These are phyloP conservation scores for Colletotrichum salicis DNA, from an alignment of 2,329 filamentous ascomycete species.

Conservation along the genomic window DNA sequence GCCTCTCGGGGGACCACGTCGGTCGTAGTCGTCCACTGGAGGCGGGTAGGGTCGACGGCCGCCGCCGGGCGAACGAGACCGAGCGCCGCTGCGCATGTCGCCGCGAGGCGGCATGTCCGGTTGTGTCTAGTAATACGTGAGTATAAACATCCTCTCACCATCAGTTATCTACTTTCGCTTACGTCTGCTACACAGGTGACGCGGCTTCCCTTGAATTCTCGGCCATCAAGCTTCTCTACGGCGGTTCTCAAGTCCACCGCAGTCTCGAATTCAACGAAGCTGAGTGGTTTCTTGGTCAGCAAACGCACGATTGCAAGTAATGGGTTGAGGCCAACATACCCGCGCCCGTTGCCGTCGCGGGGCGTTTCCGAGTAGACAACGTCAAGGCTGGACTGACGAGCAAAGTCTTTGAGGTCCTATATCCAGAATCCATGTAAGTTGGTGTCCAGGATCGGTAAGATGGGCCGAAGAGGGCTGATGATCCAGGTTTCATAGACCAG, in stretches of 20 bases:
- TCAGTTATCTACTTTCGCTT: constrained; percentile 50
- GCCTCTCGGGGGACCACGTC: constrained; percentile 81
- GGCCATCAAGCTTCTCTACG: constrained; percentile 92
- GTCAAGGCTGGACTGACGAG: constrained; percentile 93
- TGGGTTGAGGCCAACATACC: constrained; percentile 65
- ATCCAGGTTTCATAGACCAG: constrained; percentile 22
- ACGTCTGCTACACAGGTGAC: constrained; percentile 92
- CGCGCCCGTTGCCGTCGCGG: constrained; percentile 90
- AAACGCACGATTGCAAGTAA: neutral
- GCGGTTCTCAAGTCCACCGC: constrained; percentile 88
- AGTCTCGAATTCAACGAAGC: constrained; percentile 98
- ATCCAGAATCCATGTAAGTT: constrained; percentile 85
- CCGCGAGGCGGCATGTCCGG: constrained; percentile 78
- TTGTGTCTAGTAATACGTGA: constrained; percentile 68
- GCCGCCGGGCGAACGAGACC: constrained; percentile 78
- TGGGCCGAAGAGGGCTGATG: constrained; percentile 27
- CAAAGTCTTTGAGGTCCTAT: constrained; percentile 99
- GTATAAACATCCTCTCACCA: constrained; percentile 2
- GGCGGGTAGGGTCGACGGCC: constrained; percentile 74
- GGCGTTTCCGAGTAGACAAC: constrained; percentile 98
- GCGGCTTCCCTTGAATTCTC: constrained; percentile 89
- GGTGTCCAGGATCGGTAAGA: constrained; percentile 43
- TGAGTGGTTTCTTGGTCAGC: constrained; percentile 48
- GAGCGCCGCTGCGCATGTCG: constrained; percentile 73
- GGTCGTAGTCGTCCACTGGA: constrained; percentile 82